Conservation (phyloP, 495 filamentous ascomycete genomes). For the Trichocladium antarcticum region DNA sequence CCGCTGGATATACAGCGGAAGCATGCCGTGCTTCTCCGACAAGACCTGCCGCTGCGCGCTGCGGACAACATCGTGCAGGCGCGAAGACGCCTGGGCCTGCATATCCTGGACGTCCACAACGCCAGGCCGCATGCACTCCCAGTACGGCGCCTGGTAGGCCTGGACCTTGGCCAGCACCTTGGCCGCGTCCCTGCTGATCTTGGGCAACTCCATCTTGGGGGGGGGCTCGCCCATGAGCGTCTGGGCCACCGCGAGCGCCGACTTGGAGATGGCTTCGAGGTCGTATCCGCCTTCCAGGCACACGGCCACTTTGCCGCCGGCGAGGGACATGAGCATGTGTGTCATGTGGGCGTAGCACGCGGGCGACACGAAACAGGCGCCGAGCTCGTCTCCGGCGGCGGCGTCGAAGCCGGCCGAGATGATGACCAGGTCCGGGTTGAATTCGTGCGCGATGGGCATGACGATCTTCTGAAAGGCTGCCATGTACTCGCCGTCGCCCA, state of each 20-base stretch:
- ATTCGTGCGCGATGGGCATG: conserved; percentile 93
- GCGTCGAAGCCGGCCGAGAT: conserved; percentile 96
- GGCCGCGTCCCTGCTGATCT: conserved; percentile 40
- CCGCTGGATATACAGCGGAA: conserved; percentile 60
- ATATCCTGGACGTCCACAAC: conserved; percentile 36
- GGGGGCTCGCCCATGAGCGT: conserved; percentile 94
- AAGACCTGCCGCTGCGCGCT: conserved; percentile 58
- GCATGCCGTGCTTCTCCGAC: conserved; percentile 60
- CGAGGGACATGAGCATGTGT: conserved; percentile 96
- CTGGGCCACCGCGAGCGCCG: conserved; percentile 79
- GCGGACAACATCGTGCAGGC: conserved; percentile 59
- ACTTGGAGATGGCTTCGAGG: conserved; percentile 78
- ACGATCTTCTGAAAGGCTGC: conserved; percentile 90
- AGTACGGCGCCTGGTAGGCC: conserved; percentile 44
- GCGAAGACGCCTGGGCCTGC: conserved; percentile 21
- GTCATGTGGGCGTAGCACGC: conserved; percentile 96
- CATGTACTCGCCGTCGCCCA: conserved; percentile 96
- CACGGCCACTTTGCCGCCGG: conserved; percentile 77
- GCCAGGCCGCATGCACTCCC: conserved; percentile 49
- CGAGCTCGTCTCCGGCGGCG: conserved; percentile 81
- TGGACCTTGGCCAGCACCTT: conserved; percentile 42
- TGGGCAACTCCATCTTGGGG: conserved; percentile 47
- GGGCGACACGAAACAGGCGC: conserved; percentile 83
- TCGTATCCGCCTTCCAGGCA: conserved; percentile 97
- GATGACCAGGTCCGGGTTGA: conserved; percentile 89